These are phyloP conservation scores for Aspergillus sojae DNA, from an alignment of 2,329 filamentous ascomycete species.

Conservation along the genomic window DNA sequence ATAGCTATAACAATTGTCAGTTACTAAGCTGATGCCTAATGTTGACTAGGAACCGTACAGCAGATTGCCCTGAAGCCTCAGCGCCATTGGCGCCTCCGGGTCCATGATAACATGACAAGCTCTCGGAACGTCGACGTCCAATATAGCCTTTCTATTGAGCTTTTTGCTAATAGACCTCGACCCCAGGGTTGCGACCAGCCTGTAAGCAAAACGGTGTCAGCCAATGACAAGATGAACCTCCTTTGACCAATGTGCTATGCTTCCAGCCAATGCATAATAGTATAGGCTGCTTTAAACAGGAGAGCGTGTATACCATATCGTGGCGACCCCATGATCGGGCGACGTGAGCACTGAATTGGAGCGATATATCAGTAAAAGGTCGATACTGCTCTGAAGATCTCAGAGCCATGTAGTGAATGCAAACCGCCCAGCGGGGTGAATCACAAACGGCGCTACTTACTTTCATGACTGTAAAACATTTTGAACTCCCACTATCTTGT, in stretches of 20 bases:
- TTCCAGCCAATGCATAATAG: not conserved
- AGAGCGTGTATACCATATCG: constrained; percentile 72
- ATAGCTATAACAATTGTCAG: constrained; percentile 52
- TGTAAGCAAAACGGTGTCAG: constrained; percentile 39
- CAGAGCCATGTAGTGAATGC: not conserved
- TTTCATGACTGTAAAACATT: constrained; percentile 97
- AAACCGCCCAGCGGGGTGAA: not conserved
- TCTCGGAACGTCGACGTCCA: constrained; percentile 81
- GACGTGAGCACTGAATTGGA: constrained; percentile 69
- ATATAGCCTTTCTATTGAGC: constrained; percentile 81
- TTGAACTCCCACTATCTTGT: constrained; percentile 2
- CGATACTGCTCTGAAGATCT: not conserved
- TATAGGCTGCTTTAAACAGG: not conserved
- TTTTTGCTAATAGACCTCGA: constrained; percentile 70
- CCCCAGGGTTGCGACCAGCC: constrained; percentile 89
- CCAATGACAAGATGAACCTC: not conserved
- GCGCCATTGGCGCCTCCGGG: constrained; percentile 81
- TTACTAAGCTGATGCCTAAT: not conserved
- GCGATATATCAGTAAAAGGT: constrained; percentile 23
- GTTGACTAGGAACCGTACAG: constrained; percentile 56
- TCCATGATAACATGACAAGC: constrained; percentile 87
- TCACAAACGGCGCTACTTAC: constrained; percentile 54
- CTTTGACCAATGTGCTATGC: not conserved
- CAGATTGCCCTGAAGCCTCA: constrained; percentile 86
- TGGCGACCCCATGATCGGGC: constrained; percentile 87